Evolutionary conservation across 2,329 filamentous ascomycete species (phyloP).

Genomic region (Graphilbum ipis-grandicollis): DNA sequence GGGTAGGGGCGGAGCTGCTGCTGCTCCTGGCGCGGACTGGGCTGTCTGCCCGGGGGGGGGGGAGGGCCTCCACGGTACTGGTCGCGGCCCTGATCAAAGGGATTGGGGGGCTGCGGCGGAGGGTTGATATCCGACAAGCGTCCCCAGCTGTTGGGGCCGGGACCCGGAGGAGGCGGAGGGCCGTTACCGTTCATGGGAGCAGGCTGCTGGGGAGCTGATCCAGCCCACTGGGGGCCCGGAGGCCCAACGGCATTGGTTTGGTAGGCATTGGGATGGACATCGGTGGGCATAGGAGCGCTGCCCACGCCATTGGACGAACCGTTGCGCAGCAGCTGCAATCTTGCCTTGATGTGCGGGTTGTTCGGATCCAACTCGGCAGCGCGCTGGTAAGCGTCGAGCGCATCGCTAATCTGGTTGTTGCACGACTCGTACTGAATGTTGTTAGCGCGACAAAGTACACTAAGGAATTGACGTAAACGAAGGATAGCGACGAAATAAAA

Average conservation of each 20-base stretch:
- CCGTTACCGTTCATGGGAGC: slow-evolving; percentile 21
- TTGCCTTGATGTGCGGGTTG: slow-evolving; percentile 92
- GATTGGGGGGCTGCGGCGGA: slow-evolving; percentile 59
- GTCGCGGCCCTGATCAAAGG: slow-evolving; percentile 58
- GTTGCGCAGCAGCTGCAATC: slow-evolving; percentile 73
- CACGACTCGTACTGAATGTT: slow-evolving; percentile 97
- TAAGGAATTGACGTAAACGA: too few relatives aligned
- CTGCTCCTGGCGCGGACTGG: slow-evolving; percentile 59
- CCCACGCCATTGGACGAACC: slow-evolving; percentile 57
- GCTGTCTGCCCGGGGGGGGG: slow-evolving; percentile 48
- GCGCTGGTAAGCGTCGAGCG: slow-evolving; percentile 84
- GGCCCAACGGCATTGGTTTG: slow-evolving; percentile 72
- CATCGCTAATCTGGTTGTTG: slow-evolving; percentile 96
- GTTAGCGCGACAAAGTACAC: too few relatives aligned
- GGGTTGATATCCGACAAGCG: slow-evolving; percentile 66
- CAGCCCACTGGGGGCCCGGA: slow-evolving; percentile 78
- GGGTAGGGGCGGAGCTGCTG: slow-evolving; percentile 53
- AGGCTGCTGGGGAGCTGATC: slow-evolving; percentile 36
- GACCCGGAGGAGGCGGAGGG: slow-evolving; percentile 41
- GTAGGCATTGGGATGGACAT: slow-evolving; percentile 90
- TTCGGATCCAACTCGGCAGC: slow-evolving; percentile 84
- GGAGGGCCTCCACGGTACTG: slow-evolving; percentile 43
- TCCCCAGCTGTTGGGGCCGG: slow-evolving; percentile 38
- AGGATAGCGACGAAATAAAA: slow-evolving; percentile 10
- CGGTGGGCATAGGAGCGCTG: slow-evolving; percentile 75